phyloP scores from a whole-genome alignment of 1,139 yeast species.

The Suhomyces maxii region DNA sequence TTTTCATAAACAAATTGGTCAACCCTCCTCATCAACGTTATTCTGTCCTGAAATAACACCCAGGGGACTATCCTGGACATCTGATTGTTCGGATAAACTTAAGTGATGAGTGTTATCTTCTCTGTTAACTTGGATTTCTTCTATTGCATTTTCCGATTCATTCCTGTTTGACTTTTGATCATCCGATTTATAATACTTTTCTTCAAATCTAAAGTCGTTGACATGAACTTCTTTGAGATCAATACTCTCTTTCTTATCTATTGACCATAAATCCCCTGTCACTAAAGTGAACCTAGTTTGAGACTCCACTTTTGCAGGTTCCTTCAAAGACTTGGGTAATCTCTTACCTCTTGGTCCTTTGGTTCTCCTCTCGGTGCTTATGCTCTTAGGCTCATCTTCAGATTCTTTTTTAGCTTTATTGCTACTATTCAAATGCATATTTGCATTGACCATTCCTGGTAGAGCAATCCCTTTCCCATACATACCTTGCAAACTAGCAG shows the following conservation, averaged over 20 bases:
- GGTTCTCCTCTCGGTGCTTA: slow-evolving; percentile 41
- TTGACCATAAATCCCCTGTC: slow-evolving; percentile 41
- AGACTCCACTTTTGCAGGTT: slow-evolving; percentile 41
- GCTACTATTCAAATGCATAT: slow-evolving; percentile 55
- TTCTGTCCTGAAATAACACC: no score
- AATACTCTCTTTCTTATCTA: slow-evolving; percentile 6
- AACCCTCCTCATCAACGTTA: no score
- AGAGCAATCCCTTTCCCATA: slow-evolving; percentile 56
- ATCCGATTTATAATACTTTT: no score
- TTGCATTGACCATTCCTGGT: slow-evolving; percentile 62
- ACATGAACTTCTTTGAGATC: background rate
- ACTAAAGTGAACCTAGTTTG: slow-evolving; percentile 31
- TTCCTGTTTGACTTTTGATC: no score
- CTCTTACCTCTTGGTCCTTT: slow-evolving; percentile 80
- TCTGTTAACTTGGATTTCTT: no score
- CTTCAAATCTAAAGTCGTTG: background rate
- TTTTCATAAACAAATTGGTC: no score
- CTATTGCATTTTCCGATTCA: no score
- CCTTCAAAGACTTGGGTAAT: slow-evolving; percentile 61
- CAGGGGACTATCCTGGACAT: no score
- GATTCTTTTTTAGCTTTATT: slow-evolving; percentile 53
- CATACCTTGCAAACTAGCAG: slow-evolving; percentile 57
- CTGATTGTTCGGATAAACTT: no score
- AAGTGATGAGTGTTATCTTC: no score
- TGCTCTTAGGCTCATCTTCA: background rate